Base-by-base conservation (phyloP, 306 rosid species). In the Quercus dentata region DNA sequence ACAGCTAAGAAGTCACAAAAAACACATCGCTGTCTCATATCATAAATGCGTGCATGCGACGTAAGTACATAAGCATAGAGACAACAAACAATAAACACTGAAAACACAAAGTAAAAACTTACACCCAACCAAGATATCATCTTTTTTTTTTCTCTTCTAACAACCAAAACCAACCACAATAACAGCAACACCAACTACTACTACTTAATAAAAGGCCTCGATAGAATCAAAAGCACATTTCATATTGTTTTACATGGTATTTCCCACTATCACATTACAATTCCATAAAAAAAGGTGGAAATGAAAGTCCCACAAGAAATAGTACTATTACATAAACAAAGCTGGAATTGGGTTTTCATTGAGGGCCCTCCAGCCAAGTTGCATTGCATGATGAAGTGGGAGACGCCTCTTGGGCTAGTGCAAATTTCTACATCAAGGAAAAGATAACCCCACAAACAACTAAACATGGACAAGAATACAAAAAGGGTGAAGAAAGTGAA, bases 21-120 rank as follows among this genome's bases (percentile, higher is more conserved):
- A 78, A 75, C 65, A 74, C 87, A 81, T 90, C 88, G 84, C 89
- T 88, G 74, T 89, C 92, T 70, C 84, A 69, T 68, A 63, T 79
- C 79, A 88, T 93, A 87, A 95, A 89, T 78, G 92, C 92, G 85
- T 83, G 97, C 97, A 86, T 85, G 97, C 91, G 85, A 91, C 84
- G 85, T 82, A 64, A 84, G 81, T 81, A 91, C 94, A 90, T 25
- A 44, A 41, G 78, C 87, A 82, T 80, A 82, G 82, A 6, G 90
- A 89, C 93, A 86, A 85, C 81, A 72, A 38, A 38, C 11, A 38
- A 38, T 21, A 4, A 87, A 79, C 86, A 89, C 84, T 91, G 82
- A 82, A 38, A 38, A 38, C 46, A 80, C 75, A 74, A 70, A 71
- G 64, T 59, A 76, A 85, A 85, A 38, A 38, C 11, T 84, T 77